Evolutionary conservation across 495 filamentous ascomycete genomes (phyloP).

Genomic region (Astrothelium subdiscretum): DNA sequence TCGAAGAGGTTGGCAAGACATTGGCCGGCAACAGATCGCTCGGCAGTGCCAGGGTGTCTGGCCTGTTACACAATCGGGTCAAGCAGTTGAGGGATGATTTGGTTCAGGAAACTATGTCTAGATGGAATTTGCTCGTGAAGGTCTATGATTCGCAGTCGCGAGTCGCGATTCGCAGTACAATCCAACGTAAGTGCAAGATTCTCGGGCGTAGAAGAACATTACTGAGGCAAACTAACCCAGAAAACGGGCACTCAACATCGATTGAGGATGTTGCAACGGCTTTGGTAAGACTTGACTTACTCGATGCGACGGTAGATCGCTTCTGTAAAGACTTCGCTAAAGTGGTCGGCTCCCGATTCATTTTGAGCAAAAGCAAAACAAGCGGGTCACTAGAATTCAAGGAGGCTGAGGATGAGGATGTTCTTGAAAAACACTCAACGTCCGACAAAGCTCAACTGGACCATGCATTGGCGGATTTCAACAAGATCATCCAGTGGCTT

Average conservation of each 20-base stretch:
- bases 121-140: constrained; percentile 29
- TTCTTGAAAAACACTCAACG: background rate
- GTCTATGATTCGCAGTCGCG: constrained; percentile 15
- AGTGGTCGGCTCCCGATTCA: constrained; percentile 4
- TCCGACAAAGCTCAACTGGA: background rate
- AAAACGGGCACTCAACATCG: background rate
- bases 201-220: background rate
- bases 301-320: constrained; percentile 4
- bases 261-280: background rate
- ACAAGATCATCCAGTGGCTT: constrained; percentile 52
- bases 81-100: constrained; percentile 23
- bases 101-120: constrained; percentile 20
- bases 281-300: background rate
- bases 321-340: constrained; percentile 14
- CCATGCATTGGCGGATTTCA: constrained; percentile 36
- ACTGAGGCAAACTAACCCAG: background rate
- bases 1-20: constrained; percentile 41
- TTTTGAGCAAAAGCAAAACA: background rate
- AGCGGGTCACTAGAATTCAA: background rate
- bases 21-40: constrained; percentile 20
- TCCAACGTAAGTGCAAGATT: background rate
- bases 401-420: background rate
- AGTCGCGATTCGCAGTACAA: constrained; percentile 15
- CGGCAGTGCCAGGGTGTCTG: constrained; percentile 22
- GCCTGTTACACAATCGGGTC: constrained; percentile 22